Evolutionary conservation across 2,329 filamentous ascomycete species (phyloP).

Genomic region (Paraphaeosphaeria minitans): DNA sequence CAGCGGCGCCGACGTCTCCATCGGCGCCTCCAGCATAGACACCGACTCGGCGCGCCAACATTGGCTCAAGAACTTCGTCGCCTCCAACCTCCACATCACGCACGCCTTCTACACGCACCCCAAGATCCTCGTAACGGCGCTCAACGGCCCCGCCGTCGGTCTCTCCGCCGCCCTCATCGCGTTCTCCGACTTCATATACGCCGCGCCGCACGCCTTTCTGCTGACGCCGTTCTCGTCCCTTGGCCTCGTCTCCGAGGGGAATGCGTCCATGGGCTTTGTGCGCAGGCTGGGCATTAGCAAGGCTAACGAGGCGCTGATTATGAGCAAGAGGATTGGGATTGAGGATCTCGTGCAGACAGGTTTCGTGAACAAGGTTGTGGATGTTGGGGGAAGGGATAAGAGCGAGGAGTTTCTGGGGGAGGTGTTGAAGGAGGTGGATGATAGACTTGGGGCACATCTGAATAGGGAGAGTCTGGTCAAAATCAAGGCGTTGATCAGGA

Average conservation of each 20-base stretch:
- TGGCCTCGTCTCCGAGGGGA: slow-evolving; percentile 88
- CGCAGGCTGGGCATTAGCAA: slow-evolving; percentile 77
- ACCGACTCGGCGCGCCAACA: slow-evolving; percentile 54
- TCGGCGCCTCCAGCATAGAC: slow-evolving; percentile 52
- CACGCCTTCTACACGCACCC: slow-evolving; percentile 91
- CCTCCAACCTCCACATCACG: slow-evolving; percentile 87
- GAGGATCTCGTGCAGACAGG: slow-evolving; percentile 76
- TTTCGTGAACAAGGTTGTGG: slow-evolving; percentile 85
- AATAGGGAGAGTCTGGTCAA: slow-evolving; percentile 77
- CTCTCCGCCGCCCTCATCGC: slow-evolving; percentile 82
- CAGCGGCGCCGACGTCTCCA: slow-evolving; percentile 80
- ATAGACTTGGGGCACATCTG: slow-evolving; percentile 78
- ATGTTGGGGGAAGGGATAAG: slow-evolving; percentile 61
- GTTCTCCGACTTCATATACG: slow-evolving; percentile 92
- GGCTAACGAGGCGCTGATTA: slow-evolving; percentile 91
- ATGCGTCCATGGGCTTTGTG: slow-evolving; percentile 77
- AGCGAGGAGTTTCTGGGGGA: slow-evolving; percentile 69
- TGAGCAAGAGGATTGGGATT: slow-evolving; percentile 77
- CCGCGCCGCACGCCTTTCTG: slow-evolving; percentile 76
- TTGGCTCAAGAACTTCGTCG: slow-evolving; percentile 74
- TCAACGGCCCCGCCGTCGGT: slow-evolving; percentile 91
- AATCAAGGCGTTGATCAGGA: slow-evolving; percentile 83
- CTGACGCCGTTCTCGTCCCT: slow-evolving; percentile 91
- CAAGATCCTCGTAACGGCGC: slow-evolving; percentile 87
- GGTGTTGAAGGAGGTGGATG: slow-evolving; percentile 80